Evolutionary conservation across 179 eudicot genomes (phyloP).

Genomic region (Spinacia oleracea): DNA sequence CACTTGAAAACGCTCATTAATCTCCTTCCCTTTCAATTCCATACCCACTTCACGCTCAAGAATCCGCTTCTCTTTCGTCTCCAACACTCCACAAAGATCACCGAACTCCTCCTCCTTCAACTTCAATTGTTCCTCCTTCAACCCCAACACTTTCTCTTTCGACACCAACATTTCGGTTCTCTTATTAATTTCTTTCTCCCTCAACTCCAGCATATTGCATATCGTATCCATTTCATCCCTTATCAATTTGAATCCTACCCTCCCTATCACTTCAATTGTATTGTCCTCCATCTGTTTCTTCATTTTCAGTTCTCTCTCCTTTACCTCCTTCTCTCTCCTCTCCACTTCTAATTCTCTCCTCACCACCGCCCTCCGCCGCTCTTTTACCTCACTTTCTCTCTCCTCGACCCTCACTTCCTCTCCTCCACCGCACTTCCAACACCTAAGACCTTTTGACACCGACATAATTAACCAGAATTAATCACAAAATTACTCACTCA

Average conservation of each 20-base stretch:
- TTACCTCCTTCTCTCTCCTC: neutral
- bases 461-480: no score
- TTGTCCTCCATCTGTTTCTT: neutral
- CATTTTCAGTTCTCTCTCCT: neutral
- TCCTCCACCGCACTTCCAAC: conserved; percentile 17
- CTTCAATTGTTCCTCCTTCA: neutral
- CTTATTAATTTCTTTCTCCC: conserved; percentile 11
- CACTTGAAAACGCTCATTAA: neutral
- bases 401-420: no score
- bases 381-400: conserved; percentile 1
- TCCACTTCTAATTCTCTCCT: neutral
- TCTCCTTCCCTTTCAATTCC: conserved; percentile 11
- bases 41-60: no score
- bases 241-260: neutral
- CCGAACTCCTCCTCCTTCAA: conserved; percentile 12
- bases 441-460: no score
- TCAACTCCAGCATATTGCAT: neutral
- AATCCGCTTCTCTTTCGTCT: no score
- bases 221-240: conserved; percentile 1
- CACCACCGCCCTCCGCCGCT: neutral
- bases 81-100: neutral
- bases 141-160: neutral
- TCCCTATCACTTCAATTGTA: conserved; percentile 6
- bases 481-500: no score
- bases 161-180: neutral